Conservation (phyloP, 495 filamentous ascomycete species). For the Parathielavia hyrcaniae region DNA sequence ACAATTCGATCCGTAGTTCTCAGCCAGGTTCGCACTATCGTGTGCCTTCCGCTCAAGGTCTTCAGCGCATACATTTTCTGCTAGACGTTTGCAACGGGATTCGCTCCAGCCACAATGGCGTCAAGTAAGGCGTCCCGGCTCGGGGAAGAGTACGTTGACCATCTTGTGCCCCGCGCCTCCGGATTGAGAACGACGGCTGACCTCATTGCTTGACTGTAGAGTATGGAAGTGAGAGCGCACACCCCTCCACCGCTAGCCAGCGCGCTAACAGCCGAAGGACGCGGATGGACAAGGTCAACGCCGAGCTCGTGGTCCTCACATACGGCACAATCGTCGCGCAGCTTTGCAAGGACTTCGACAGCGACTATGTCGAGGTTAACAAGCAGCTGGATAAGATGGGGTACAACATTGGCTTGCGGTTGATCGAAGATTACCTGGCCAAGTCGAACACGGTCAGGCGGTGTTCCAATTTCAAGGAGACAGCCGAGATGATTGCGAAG, state of each 20-base stretch:
- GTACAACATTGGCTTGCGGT: slow-evolving; percentile 91
- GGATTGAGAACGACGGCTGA: not conserved
- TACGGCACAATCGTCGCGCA: slow-evolving; percentile 97
- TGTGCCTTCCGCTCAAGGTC: not conserved
- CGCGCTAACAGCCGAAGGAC: slow-evolving; percentile 41
- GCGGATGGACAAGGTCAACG: slow-evolving; percentile 66
- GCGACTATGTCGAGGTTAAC: slow-evolving; percentile 89
- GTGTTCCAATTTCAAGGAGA: slow-evolving; percentile 89
- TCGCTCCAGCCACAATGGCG: slow-evolving; percentile 50
- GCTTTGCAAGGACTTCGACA: slow-evolving; percentile 90
- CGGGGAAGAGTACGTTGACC: slow-evolving; percentile 84
- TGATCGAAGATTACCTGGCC: slow-evolving; percentile 97
- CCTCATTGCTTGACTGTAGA: slow-evolving; percentile 42
- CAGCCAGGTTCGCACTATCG: not conserved
- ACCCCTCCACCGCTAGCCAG: not conserved
- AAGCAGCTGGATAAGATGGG: slow-evolving; percentile 98
- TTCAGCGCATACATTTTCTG: not conserved
- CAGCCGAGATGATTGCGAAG: slow-evolving; percentile 93
- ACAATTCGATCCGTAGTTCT: not conserved
- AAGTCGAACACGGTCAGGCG: slow-evolving; percentile 77
- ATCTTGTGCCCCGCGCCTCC: slow-evolving; percentile 1
- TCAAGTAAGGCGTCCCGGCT: slow-evolving; percentile 84
- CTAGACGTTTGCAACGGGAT: too few relatives aligned
- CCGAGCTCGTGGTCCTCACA: slow-evolving; percentile 92
- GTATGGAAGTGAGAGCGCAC: slow-evolving; percentile 85